Base-by-base conservation (phyloP, 805 yeast species). In the Clavispora santaluciae region DNA sequence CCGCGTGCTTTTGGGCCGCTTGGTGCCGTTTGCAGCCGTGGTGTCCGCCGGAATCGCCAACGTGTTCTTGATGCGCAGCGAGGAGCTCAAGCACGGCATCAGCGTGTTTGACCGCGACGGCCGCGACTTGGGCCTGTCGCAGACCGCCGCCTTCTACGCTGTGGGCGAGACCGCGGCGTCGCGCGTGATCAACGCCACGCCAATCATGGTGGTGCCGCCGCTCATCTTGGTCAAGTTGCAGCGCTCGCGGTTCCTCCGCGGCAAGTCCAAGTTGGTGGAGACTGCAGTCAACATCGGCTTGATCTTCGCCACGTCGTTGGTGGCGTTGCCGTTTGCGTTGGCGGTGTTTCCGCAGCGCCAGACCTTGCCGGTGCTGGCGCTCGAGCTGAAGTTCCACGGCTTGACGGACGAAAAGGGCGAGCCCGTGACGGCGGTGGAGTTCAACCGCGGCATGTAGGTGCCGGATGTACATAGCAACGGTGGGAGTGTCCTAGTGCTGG, bases 21-120 rank as follows among this genome's bases (percentile, higher is more conserved):
- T 93, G 42, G 95, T 93, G 10, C 99, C 99, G 6, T 93, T 93
- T 68, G 98, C 98, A 0, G 99, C 99, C 1, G 99, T 93, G 25
- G 97, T 90, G 1, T 81, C 93, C 39, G 99, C 99, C 1, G 98
- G 99, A 59, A 73, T 93, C 24, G 95, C 89, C 29, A 93, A 93
- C 53, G 96, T 93, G n/a, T 88, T 87, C 56, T 74, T 95, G 45
- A 93, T 93, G 99, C 80, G 99, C 68, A 79, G 91, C 42, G 95
- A 90, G 63, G 99, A 93, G 65, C 81, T 93, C 57, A 80, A 79
- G 53, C 84, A 83, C 57, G 95, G 95, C 53, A 86, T 86, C 41
- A 64, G 79, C 30, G 93, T 86, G 0, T 83, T 67, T 50, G 85
- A 82, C 59, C 60, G 73, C 28, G 72, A 73, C 10, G 80, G 87